Base-by-base conservation (phyloP, 2,329 filamentous ascomycete species). In the Anisogramma anomala region DNA sequence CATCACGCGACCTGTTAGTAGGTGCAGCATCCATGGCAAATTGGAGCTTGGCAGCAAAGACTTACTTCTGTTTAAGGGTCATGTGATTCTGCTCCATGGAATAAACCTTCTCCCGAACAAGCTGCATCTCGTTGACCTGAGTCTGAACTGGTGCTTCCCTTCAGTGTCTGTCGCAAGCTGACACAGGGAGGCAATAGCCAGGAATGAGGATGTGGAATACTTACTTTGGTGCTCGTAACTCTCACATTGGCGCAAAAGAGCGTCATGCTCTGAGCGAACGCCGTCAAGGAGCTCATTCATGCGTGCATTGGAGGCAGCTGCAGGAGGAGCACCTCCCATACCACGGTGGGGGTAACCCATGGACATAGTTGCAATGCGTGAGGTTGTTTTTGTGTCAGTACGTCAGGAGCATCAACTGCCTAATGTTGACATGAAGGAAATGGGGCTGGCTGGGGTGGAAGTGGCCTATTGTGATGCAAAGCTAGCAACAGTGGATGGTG, bases 281-380 rank as follows among this genome's bases (percentile, higher is more conserved):
- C 87, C 82, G 43, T 96, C 89, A 57, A 98, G 73, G 49, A 96
- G 77, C 70, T 98, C 89, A 52, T 83, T 86, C 54, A 96, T 71
- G 52, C 91, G 86, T 53, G 67, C 73, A 37, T 62, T 62, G 52
- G 53, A 52, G 45, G 66, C 71, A 48, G 59, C 60, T 19, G 65
- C 55, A 50, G 59, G 66, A 65, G 83, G 80, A 51, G 77, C 79
- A 50, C 70, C 74, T 50, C 79, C 81, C 74, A 93, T 82, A 61
- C 80, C 82, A 59, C 85, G 85, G 69, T 93, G 87, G 55, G 83
- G 84, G 64, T 94, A 94, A n/a, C n/a, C n/a, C 86, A 95, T 94
- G 42, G 75, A 77, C 74, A 79, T 78, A 36, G 39, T 52, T 48
- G 38, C 47, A 30, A 40, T n/a, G n/a, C n/a, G n/a, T n/a, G n/a